Base-by-base conservation (phyloP, 169 alveolate species). In the Cyclospora cayetanensis region DNA sequence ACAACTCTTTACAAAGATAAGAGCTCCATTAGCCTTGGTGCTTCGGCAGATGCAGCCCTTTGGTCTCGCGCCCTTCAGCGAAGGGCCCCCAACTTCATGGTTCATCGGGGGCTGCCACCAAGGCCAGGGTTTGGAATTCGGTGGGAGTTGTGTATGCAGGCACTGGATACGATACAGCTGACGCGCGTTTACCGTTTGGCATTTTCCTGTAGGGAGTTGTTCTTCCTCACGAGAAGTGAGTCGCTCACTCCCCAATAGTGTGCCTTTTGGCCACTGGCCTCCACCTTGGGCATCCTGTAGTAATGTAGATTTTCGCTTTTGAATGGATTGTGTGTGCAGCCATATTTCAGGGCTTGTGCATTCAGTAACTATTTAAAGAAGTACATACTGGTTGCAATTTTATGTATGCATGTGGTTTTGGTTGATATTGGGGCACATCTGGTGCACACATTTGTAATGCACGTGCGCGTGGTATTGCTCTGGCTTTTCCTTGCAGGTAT, bases 121-220 rank as follows among this genome's bases (percentile, higher is more conserved):
- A 9, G 9, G 60, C 25, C 9, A 50, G 25, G 25, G 60, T 18
- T 11, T 18, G 60, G 9, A 18, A 9, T 50, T 9, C 18, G 9
- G 29, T 53, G 76, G 29, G 34, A 12, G 74, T 25, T 79, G 89
- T n/a, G 52, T n/a, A 22, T 65, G 34, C 92, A 87, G 92, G 86
- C 86, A 0, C 77, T 87, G 74, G 92, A 87, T 52, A 87, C 92
- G 42, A 35, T 87, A 35, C 92, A 87, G 46, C 92, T 87, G 12
- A 63, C 60, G 25, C 92, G 92, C 52, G 50, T 87, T 2, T 87
- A 87, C 39, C 92, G 92, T 25, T 86, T 87, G 55, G 46, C 92
- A 25, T 87, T 87, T 76, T 87, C 92, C 18, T 87, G 92, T 76
- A 63, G 76, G 50, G 92, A 87, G 86, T 76, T 87, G 27, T 87